Evolutionary conservation across 2,329 filamentous ascomycete genomes (phyloP).

Genomic region (Beauveria medogensis): DNA sequence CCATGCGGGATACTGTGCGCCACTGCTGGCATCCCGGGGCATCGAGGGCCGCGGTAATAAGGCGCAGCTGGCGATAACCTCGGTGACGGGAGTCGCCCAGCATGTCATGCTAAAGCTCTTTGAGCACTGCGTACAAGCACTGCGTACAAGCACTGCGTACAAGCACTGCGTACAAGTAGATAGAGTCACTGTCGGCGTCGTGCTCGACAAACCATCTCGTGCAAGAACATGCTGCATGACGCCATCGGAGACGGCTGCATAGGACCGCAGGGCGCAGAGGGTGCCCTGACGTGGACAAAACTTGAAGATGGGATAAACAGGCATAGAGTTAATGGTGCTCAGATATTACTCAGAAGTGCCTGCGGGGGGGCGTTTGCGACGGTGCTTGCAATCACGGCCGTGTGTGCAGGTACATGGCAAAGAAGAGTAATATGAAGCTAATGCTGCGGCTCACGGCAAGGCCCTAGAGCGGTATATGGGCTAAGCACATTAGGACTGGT

Average conservation of each 20-base stretch:
- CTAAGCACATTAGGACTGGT: slow-evolving; percentile 7
- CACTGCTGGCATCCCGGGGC: background rate
- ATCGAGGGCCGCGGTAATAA: background rate
- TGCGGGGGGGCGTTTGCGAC: slow-evolving; percentile 4
- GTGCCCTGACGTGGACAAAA: background rate
- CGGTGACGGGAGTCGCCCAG: background rate
- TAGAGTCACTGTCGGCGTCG: background rate
- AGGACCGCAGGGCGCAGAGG: background rate
- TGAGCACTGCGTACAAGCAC: background rate
- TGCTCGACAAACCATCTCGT: background rate
- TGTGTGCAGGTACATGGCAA: slow-evolving; percentile 1
- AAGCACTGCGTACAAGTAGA: too few relatives aligned
- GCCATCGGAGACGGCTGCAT: background rate
- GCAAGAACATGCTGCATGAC: background rate
- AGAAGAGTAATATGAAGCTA: background rate
- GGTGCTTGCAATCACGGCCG: background rate
- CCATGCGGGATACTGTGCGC: background rate
- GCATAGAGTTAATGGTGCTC: background rate
- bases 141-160: background rate
- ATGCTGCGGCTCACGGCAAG: slow-evolving; percentile 9
- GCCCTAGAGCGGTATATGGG: background rate
- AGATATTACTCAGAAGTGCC: slow-evolving; percentile 3
- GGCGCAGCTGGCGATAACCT: background rate
- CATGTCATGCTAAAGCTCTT: background rate
- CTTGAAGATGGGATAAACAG: background rate